These are phyloP conservation scores for Aspergillus fumigatiaffinis DNA, from an alignment of 2,329 filamentous ascomycete species.

Conservation along the genomic window DNA sequence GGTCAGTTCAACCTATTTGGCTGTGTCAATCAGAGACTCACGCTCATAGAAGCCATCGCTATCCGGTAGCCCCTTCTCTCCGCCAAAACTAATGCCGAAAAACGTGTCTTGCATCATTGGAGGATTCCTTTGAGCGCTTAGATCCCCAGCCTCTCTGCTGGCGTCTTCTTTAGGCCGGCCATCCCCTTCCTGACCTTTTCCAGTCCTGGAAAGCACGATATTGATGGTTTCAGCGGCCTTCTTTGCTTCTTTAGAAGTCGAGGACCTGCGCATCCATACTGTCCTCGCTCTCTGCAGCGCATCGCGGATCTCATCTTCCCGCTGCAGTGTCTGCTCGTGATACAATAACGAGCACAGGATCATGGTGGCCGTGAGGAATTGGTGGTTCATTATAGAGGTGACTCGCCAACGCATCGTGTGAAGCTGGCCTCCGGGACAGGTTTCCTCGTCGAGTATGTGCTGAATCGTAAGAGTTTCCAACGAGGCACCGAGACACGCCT, in stretches of 20 bases:
- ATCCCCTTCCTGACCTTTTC: too few relatives aligned
- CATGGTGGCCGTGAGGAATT: slow-evolving; percentile 59
- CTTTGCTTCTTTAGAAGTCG: slow-evolving; percentile 14
- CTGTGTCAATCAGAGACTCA: too few relatives aligned
- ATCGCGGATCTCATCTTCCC: slow-evolving; percentile 12
- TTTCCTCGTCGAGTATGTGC: slow-evolving; percentile 47
- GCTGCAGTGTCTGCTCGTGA: slow-evolving; percentile 2
- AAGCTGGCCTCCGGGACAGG: slow-evolving; percentile 51
- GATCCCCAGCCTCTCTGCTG: too few relatives aligned
- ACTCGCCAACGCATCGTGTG: slow-evolving; percentile 54
- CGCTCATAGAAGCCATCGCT: too few relatives aligned
- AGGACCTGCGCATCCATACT: slow-evolving; percentile 18
- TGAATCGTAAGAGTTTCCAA: slow-evolving; percentile 47
- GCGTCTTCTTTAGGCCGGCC: too few relatives aligned
- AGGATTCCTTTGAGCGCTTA: too few relatives aligned
- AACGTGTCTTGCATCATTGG: too few relatives aligned
- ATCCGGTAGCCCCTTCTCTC: too few relatives aligned
- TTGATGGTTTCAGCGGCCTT: slow-evolving; percentile 9
- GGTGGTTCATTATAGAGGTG: slow-evolving; percentile 54
- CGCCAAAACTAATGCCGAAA: too few relatives aligned
- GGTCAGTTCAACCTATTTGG: too few relatives aligned
- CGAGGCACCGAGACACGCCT: slow-evolving; percentile 45
- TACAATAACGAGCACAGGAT: slow-evolving; percentile 45
- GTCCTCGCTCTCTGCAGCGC: slow-evolving; percentile 8
- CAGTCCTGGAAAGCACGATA: background rate